Percentiles rank a stretch among this genome's conserved stretches.
Evolutionary conservation across 1,284 basidiomycete species (phyloP).

Genomic region (Chalciporus sp.): DNA sequence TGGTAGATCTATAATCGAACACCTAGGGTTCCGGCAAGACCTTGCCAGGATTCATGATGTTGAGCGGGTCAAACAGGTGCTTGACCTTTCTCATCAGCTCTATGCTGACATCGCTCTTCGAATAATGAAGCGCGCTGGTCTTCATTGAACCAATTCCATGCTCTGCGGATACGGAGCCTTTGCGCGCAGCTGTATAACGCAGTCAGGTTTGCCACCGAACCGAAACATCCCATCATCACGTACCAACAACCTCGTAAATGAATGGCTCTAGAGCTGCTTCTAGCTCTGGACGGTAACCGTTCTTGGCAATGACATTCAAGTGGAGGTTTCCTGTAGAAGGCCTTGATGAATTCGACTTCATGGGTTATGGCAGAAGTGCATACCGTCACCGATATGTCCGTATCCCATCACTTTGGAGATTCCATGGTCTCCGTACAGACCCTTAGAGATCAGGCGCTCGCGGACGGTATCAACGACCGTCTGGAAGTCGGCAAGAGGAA

Average conservation of each 20-base stretch:
- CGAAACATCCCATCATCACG: conserved; percentile 32
- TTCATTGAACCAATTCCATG: conserved; percentile 97
- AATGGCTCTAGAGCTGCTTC: conserved; percentile 92
- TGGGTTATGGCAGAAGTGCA: conserved; percentile 27
- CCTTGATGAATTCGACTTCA: conserved; percentile 1
- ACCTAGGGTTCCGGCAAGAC: conserved; percentile 47
- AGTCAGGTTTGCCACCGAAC: conserved; percentile 3
- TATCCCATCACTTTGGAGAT: conserved; percentile 90
- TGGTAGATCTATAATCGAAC: background rate
- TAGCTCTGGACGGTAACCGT: conserved; percentile 81
- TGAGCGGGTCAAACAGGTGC: conserved; percentile 86
- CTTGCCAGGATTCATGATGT: conserved; percentile 91
- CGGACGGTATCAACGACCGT: conserved; percentile 84
- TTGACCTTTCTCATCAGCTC: conserved; percentile 92
- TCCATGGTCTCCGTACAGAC: conserved; percentile 70
- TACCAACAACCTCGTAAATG: conserved; percentile 90
- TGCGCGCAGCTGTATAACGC: conserved; percentile 53
- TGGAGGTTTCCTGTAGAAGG: conserved; percentile 81
- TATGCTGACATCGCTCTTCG: conserved; percentile 80
- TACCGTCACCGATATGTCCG: conserved; percentile 96
- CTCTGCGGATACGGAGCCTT: conserved; percentile 95
- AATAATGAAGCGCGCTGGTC: conserved; percentile 88
- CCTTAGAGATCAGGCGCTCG: conserved; percentile 72
- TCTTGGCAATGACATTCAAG: conserved; percentile 86
- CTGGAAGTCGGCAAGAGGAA: conserved; percentile 90